Percentiles rank a stretch among this genome's conserved stretches.
Conservation (phyloP, 768 basidiomycete species). For the Grammothele lineata region DNA sequence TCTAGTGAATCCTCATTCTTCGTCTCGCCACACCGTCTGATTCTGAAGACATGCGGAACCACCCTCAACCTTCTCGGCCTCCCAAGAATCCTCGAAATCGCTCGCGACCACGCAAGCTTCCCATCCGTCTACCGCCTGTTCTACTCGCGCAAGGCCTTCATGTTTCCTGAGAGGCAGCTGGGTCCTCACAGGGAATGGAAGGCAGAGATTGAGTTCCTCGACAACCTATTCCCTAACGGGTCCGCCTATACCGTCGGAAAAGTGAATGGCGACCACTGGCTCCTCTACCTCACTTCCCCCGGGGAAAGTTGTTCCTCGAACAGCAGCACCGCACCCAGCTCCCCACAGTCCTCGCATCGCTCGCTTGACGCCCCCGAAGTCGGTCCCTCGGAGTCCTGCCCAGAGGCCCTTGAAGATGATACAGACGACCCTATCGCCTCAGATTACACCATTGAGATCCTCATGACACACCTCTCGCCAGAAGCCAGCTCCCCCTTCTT, state of each 20-base stretch:
- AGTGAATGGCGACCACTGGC: constrained; percentile 98
- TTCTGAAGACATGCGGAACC: constrained; percentile 98
- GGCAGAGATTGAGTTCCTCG: constrained; percentile 87
- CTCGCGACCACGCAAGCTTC: constrained; percentile 61
- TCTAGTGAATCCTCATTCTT: constrained; percentile 94
- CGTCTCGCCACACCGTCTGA: constrained; percentile 90
- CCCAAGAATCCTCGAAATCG: constrained; percentile 92
- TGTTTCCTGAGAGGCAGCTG: constrained; percentile 94
- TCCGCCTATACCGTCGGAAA: constrained; percentile 96
- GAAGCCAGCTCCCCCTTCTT: constrained; percentile 78
- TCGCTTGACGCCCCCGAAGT: constrained; percentile 15
- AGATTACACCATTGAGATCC: constrained; percentile 96
- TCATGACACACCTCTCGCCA: constrained; percentile 89
- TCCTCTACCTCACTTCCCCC: constrained; percentile 86
- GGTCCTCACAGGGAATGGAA: constrained; percentile 95
- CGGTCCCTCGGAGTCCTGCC: constrained; percentile 14
- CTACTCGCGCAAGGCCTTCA: constrained; percentile 98
- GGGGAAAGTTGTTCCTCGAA: constrained; percentile 22
- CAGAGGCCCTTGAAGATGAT: constrained; percentile 14
- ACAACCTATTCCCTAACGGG: constrained; percentile 83
- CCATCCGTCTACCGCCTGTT: constrained; percentile 84
- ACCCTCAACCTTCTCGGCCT: constrained; percentile 96
- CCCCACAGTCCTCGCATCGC: constrained; percentile 20
- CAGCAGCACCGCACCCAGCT: constrained; percentile 20
- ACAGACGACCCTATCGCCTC: constrained; percentile 30